Conservation (phyloP, 495 filamentous ascomycete species). For the Podospora tetraspora region DNA sequence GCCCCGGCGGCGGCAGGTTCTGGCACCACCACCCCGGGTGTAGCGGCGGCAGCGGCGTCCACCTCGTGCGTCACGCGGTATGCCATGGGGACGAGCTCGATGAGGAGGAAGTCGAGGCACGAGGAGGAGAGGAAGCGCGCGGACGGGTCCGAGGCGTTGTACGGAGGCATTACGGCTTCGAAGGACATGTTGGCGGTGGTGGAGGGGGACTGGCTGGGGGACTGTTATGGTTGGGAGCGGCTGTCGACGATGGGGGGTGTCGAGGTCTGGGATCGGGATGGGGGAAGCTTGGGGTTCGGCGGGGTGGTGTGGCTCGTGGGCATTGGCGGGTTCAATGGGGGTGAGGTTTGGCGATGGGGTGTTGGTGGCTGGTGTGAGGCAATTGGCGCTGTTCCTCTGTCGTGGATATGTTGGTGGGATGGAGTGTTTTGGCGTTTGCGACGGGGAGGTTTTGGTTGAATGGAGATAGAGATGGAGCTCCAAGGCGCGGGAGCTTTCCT, state of each 20-base stretch:
- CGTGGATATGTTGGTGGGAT: background rate
- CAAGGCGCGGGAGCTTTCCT: background rate
- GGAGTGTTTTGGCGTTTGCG: background rate
- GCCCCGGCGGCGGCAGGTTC: too few species aligned
- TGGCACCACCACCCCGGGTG: conserved; percentile 2
- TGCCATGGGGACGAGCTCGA: conserved; percentile 93
- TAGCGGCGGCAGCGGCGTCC: conserved; percentile 29
- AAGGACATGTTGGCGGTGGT: conserved; percentile 59
- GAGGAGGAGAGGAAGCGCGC: conserved; percentile 74
- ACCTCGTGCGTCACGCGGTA: conserved; percentile 67
- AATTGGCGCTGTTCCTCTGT: background rate
- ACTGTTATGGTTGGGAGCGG: too few species aligned
- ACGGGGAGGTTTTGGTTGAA: background rate
- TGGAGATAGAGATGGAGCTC: background rate
- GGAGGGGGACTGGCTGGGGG: background rate
- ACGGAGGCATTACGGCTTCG: conserved; percentile 62
- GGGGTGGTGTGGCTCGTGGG: background rate
- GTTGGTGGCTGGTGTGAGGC: background rate
- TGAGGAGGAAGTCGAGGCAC: conserved; percentile 86
- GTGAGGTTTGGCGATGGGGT: background rate
- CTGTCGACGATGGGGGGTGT: too few species aligned
- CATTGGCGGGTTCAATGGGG: background rate
- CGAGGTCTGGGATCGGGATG: too few species aligned
- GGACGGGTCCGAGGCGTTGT: conserved; percentile 68
- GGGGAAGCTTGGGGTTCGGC: background rate